Base-by-base conservation (phyloP, 2,329 filamentous ascomycete species). In the Monosporascus ibericus region DNA sequence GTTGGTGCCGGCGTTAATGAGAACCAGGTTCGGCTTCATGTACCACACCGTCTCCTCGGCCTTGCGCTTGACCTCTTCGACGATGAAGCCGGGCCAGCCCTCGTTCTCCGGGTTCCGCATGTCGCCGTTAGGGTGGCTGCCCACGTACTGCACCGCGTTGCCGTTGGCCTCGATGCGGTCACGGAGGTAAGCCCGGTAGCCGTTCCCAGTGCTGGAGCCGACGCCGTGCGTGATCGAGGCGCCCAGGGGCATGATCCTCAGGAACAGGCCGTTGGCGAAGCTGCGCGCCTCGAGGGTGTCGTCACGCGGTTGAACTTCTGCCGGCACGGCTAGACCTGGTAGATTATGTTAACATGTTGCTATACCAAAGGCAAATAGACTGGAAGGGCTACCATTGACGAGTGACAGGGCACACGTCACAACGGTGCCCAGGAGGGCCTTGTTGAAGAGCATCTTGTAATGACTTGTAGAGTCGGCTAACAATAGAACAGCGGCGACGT, bases 1-100 rank as follows among this genome's bases (percentile, higher is more conserved):
- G 47, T 68, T 68, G 18, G 63, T 63, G 4, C 65, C 64, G 15
- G 61, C 59, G 46, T 66, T 61, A n/a, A 67, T 51, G 14, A 63
- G 47, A 40, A 66, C 60, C 14, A 66, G 48, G 48, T 67, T 63
- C 6, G 65, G 65, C 44, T 55, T 56, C 38, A 56, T 53, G 2
- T 50, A 11, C 2, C 57, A 49, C n/a, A 63, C 56, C 34, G 58
- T 60, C 3, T 47, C 14, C 22, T 44, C 55, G 6, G 63, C 53
- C 25, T 57, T 58, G 15, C 52, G 48, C 37, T 59, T 52, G 9
- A 66, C 59, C 44, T 67, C 56, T 53, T 64, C 60, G 49, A 67
- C 57, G 34, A 57, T 56, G 25, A 55, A 55, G 15, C 64, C 65
- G 7, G 51, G 50, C 44, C 60, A 63, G 2, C 61, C 64, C 53